phyloP scores from a whole-genome alignment of 495 filamentous ascomycete genomes.

The Penicillium fimorum region DNA sequence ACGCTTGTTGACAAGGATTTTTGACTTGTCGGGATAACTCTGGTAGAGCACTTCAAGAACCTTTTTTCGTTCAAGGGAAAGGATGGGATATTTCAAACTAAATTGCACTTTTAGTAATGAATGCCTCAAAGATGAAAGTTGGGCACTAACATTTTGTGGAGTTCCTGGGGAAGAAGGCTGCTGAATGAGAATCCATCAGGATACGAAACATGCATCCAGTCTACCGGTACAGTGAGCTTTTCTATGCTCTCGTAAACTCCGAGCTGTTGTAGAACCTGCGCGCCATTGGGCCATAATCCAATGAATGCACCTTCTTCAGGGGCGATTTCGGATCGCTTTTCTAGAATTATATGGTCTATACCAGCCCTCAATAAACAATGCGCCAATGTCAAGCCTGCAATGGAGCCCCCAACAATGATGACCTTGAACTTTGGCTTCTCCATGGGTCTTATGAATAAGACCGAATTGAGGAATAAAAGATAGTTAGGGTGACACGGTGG shows the following conservation, averaged over 20 bases:
- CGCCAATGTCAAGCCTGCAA: slow-evolving; percentile 50
- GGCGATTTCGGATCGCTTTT: slow-evolving; percentile 34
- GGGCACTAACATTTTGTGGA: slow-evolving; percentile 7
- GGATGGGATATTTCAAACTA: slow-evolving; percentile 12
- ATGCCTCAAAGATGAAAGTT: no score
- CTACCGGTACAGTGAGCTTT: slow-evolving; percentile 9
- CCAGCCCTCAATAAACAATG: slow-evolving; percentile 40
- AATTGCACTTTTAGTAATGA: no score
- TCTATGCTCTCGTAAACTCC: slow-evolving; percentile 41
- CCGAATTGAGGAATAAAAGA: no score
- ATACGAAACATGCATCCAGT: slow-evolving; percentile 8
- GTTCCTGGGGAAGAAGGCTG: not conserved
- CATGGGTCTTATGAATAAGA: no score
- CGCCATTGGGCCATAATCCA: slow-evolving; percentile 36
- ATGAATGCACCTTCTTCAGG: slow-evolving; percentile 43
- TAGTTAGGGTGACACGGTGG: no score
- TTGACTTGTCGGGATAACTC: slow-evolving; percentile 8
- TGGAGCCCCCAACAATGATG: slow-evolving; percentile 53
- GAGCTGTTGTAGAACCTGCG: slow-evolving; percentile 49
- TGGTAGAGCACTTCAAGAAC: slow-evolving; percentile 26
- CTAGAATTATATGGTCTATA: slow-evolving; percentile 53
- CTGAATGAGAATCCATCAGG: not conserved
- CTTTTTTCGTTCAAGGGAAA: slow-evolving; percentile 32
- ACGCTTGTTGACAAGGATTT: slow-evolving; percentile 13
- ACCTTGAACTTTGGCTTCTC: slow-evolving; percentile 35